These are phyloP conservation scores for Wallacemonas sp. DNA, from an alignment of 208 protist species.

Conservation along the genomic window DNA sequence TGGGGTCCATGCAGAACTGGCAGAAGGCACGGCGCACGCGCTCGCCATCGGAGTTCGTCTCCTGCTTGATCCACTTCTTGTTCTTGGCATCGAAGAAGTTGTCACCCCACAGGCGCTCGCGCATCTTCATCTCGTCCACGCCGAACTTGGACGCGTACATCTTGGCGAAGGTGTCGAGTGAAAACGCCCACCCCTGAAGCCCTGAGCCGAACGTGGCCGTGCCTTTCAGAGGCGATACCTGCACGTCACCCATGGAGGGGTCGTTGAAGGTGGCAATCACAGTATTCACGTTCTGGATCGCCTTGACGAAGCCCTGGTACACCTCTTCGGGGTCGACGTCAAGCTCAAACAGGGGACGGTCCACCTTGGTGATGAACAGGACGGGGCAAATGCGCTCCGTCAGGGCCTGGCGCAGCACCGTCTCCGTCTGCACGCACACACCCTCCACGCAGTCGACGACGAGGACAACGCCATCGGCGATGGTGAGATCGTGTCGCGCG, in stretches of 20 bases:
- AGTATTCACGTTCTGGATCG: conserved; percentile 72
- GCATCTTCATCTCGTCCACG: conserved; percentile 79
- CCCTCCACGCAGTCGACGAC: conserved; percentile 99
- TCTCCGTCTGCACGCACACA: conserved; percentile 99
- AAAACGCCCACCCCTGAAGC: conserved; percentile 99
- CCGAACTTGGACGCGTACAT: conserved; percentile 95
- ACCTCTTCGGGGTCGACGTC: conserved; percentile 86
- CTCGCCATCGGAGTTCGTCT: conserved; percentile 64
- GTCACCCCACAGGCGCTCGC: conserved; percentile 98
- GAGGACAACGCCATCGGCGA: conserved; percentile 99
- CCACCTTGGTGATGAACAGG: conserved; percentile 99
- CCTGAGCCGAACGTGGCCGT: conserved; percentile 99
- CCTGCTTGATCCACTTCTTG: conserved; percentile 78
- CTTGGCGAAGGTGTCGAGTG: conserved; percentile 89
- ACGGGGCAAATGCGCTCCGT: conserved; percentile 98
- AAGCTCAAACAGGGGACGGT: conserved; percentile 91
- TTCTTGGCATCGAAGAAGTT: conserved; percentile 96
- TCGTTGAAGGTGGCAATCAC: conserved; percentile 98
- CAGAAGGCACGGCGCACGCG: conserved; percentile 87
- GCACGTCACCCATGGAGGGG: conserved; percentile 90
- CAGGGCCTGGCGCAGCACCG: conserved; percentile 95
- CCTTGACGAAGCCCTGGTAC: conserved; percentile 80
- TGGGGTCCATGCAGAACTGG: conserved; percentile 98
- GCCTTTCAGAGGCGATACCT: conserved; percentile 85
- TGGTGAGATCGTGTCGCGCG: no score